These are phyloP conservation scores for Hyphopichia burtonii DNA, from an alignment of 1,139 yeast species.

Conservation along the genomic window DNA sequence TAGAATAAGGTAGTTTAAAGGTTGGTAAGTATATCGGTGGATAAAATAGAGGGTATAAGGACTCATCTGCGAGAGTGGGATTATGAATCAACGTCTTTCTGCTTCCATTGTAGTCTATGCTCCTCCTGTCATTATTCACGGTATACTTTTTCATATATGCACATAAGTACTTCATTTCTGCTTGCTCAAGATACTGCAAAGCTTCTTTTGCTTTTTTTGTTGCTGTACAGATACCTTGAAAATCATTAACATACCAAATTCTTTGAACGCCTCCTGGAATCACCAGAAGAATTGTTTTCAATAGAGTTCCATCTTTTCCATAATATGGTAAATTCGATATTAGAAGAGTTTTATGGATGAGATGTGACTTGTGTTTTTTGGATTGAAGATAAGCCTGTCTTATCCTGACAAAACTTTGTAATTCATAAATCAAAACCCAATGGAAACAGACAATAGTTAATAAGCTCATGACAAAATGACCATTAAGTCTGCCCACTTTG, in stretches of 20 bases:
- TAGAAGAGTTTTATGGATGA: slow-evolving; percentile 40
- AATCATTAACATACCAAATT: slow-evolving; percentile 53
- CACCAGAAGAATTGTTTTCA: slow-evolving; percentile 24
- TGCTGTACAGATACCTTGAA: slow-evolving; percentile 27
- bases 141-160: slow-evolving; percentile 12
- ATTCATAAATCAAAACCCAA: slow-evolving; percentile 48
- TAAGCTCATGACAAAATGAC: slow-evolving; percentile 55
- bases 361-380: slow-evolving; percentile 20
- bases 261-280: slow-evolving; percentile 48
- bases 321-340: slow-evolving; percentile 49
- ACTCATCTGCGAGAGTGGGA: no score
- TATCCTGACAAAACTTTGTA: slow-evolving; percentile 45
- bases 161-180: slow-evolving; percentile 19
- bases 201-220: slow-evolving; percentile 32
- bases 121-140: no score
- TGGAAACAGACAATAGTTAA: slow-evolving; percentile 56
- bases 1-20: slow-evolving; percentile 5
- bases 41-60: slow-evolving; percentile 20
- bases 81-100: no score
- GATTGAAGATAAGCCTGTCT: slow-evolving; percentile 38
- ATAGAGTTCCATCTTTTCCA: slow-evolving; percentile 23
- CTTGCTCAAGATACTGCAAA: slow-evolving; percentile 39
- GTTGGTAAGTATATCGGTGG: slow-evolving; percentile 30
- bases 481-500: slow-evolving; percentile 44
- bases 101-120: not conserved